Base-by-base conservation (phyloP, 2,329 filamentous ascomycete species). In the Claviceps humidiphila region DNA sequence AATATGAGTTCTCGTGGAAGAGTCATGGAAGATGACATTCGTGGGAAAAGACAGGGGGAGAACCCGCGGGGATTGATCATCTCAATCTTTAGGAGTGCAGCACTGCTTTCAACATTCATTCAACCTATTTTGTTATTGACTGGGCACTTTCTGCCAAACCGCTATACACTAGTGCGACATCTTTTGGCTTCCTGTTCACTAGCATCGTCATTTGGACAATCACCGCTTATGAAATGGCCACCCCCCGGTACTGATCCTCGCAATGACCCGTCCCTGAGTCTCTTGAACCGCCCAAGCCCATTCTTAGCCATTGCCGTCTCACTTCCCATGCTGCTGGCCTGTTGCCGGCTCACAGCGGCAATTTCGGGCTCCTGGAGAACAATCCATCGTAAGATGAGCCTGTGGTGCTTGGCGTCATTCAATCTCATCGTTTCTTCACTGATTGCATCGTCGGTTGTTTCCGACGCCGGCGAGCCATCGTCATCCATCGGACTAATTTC, bases 351-450 rank as follows among this genome's bases (percentile, higher is more conserved):
- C 37, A 37, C 44, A 9, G 52, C 52, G 20, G 52, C 52, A 34
- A 53, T 51, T 5, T 53, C 20, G 2, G 44, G 49, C 40, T 53
- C 52, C 11, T 53, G 49, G 7, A 48, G 39, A 2, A 51, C 5
- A 43, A 49, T 49, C 52, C 52, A 53, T 40, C 22, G 40, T 4
- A 51, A 40, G 14, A 53, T 51, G 17, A 51, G 44, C n/a, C 26
- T 49, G 13, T 53, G 52, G 13, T 45, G 40, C 5, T 50, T 17
- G n/a, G 48, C 40, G 44, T 44, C 17, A 30, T 44, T 38, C 26
- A 44, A 30, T 30, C 24, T 30, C n/a, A 20, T 17, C 22, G 9
- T 20, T 42, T n/a, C 40, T 42, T 42, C 5, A 7, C 11, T 3
- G 8, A n/a, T n/a, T n/a, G 16, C 16, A 6, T 41, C n/a, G 17